Evolutionary conservation across 1,139 yeast genomes (phyloP), one percentile per base, ranked within the genome.

Genomic region (Hyphopichia wangnamkhiaoensis): DNA sequence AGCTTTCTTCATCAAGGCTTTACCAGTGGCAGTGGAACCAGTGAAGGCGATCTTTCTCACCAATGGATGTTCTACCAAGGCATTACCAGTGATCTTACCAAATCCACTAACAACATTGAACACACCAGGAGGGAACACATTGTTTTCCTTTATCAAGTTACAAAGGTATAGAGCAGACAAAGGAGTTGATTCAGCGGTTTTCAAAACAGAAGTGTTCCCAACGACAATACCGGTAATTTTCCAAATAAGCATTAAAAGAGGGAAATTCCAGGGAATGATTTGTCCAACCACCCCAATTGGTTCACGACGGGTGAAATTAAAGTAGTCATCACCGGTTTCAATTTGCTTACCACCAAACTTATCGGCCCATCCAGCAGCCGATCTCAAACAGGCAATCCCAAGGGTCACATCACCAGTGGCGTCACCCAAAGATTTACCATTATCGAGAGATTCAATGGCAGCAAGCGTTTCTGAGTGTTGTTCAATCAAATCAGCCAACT

Each of bases 361-460:
- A 61, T 84, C 91, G 31, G 87, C 81, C 75, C 82, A 81, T 15
- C 90, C 89, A 32, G 87, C 90, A 49, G 76, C 80, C 59, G 82
- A 82, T 52, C 79, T 71, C 60, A 79, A 66, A 48, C 76, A 76
- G 41, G 68, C 71, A 48, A 75, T 64, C 40, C 78, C 68, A 49
- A 78, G 74, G 14, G 57, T 71, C 28, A 83, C 67, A 52, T 84
- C 91, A 8, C 46, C 45, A 26, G 43, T 45, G 12, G 53, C 52
- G 56, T 71, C 69, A 44, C 69, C 67, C 49, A 79, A 64, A 35
- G 86, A 78, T 62, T 83, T 83, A 55, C 90, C 90, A 45, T 83
- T 80, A 55, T 83, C 89, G 62, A 82, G 65, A 17, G 87, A 74
- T 64, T 83, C 90, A 48, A 83, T 75, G 31, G 79, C 66, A 20